Conservation (phyloP, 2,329 filamentous ascomycete species). For the Pyrenochaeta sp. region DNA sequence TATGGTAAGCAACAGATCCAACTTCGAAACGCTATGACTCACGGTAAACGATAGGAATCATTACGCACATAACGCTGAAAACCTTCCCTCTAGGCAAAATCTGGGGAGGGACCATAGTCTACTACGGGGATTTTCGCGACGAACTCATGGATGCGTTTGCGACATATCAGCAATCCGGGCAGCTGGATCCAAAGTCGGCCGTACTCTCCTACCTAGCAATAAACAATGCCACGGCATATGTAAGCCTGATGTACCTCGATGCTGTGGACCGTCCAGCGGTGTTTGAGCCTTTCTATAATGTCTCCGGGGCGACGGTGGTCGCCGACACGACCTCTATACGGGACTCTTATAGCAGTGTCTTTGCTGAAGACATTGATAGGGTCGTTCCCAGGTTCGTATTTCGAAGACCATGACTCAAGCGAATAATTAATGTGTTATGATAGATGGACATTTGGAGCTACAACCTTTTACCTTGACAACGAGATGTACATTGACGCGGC, state of each 20-base stretch:
- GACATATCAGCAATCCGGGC: constrained; percentile 4
- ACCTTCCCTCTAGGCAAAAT: constrained; percentile 20
- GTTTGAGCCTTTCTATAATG: constrained; percentile 7
- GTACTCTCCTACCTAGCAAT: constrained; percentile 5
- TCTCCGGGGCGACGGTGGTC: not conserved
- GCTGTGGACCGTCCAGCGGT: constrained; percentile 1
- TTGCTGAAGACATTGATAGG: not conserved
- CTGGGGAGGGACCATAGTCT: constrained; percentile 6
- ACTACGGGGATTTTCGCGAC: constrained; percentile 1
- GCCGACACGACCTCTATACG: constrained; percentile 8
- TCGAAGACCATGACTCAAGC: not conserved
- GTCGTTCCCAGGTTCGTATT: constrained; percentile 3
- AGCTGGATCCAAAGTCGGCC: constrained; percentile 7
- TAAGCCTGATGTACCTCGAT: constrained; percentile 4
- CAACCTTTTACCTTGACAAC: constrained; percentile 9
- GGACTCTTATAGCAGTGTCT: constrained; percentile 3
- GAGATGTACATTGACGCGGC: constrained; percentile 4
- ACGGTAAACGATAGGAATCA: constrained; percentile 9
- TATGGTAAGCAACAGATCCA: constrained; percentile 3
- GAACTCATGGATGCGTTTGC: constrained; percentile 8
- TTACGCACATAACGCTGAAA: constrained; percentile 19
- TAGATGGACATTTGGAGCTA: constrained; percentile 10
- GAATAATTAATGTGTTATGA: not conserved
- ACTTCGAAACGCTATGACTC: not conserved
- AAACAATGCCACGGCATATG: constrained; percentile 6